Conservation (phyloP, 805 yeast genomes). For the Jamesozyma spencerorum region DNA sequence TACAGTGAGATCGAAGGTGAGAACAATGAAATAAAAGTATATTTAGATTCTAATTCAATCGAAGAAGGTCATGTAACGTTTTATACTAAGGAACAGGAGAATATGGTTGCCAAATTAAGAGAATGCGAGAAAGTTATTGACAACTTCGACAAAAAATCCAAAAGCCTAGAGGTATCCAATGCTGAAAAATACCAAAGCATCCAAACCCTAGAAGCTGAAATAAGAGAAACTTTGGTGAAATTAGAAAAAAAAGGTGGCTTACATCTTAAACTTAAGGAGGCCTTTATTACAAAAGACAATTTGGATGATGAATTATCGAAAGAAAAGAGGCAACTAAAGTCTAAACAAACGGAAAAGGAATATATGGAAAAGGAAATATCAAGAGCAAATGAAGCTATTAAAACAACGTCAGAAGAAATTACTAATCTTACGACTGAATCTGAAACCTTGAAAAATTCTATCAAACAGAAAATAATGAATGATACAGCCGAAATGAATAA, state of each 20-base stretch:
- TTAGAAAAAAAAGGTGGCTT: slow-evolving; percentile 8
- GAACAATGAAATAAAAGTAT: slow-evolving; percentile 39
- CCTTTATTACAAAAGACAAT: slow-evolving; percentile 30
- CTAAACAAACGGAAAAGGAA: slow-evolving; percentile 47
- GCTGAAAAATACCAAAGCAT: slow-evolving; percentile 22
- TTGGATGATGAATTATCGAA: slow-evolving; percentile 39
- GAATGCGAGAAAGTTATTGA: slow-evolving; percentile 24
- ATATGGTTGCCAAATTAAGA: slow-evolving; percentile 39
- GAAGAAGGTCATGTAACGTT: slow-evolving; percentile 39
- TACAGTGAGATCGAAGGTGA: slow-evolving; percentile 37
- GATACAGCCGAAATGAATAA: slow-evolving; percentile 5
- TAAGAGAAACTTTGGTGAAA: slow-evolving; percentile 21
- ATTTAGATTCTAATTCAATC: slow-evolving; percentile 32
- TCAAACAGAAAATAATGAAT: slow-evolving; percentile 9
- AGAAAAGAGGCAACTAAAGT: slow-evolving; percentile 36
- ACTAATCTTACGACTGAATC: slow-evolving; percentile 9
- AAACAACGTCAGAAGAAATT: slow-evolving; percentile 35
- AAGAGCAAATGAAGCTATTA: slow-evolving; percentile 42
- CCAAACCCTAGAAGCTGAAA: slow-evolving; percentile 21
- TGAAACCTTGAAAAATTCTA: slow-evolving; percentile 8
- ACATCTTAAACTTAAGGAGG: slow-evolving; percentile 10
- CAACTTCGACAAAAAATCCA: slow-evolving; percentile 22
- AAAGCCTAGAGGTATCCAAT: slow-evolving; percentile 27
- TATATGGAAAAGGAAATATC: slow-evolving; percentile 55
- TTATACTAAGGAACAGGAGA: slow-evolving; percentile 36